Conservation (phyloP, 2,329 filamentous ascomycete species). For the Diaporthe humulicola region DNA sequence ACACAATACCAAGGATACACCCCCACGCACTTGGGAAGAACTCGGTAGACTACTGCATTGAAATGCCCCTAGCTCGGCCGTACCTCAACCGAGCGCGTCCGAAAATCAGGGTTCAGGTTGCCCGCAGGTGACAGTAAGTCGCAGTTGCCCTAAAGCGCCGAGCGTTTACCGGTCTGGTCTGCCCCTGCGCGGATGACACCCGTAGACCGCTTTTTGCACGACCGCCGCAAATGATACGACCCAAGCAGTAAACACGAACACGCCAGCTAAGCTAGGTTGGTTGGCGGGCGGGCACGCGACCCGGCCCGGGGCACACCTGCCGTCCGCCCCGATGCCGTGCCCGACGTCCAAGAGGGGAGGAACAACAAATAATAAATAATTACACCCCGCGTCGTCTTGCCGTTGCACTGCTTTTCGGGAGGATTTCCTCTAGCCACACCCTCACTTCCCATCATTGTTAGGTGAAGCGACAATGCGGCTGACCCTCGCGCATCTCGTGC, state of each 20-base stretch:
- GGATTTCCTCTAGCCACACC: background rate
- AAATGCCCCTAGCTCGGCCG: background rate
- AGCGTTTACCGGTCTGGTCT: background rate
- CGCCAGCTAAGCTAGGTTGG: background rate
- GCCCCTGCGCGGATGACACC: slow-evolving; percentile 13
- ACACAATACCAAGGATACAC: no score
- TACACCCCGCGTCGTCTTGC: background rate
- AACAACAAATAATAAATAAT: background rate
- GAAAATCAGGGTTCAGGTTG: slow-evolving; percentile 12
- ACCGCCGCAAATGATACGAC: slow-evolving; percentile 5
- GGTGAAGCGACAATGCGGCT: slow-evolving; percentile 8
- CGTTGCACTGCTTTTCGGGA: background rate
- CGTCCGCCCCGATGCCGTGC: background rate
- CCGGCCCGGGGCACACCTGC: slow-evolving; percentile 4
- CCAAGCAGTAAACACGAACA: background rate
- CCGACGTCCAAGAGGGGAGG: no score
- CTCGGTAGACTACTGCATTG: background rate
- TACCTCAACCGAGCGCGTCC: slow-evolving; percentile 8
- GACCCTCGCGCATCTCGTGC: slow-evolving; percentile 15
- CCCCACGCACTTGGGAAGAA: background rate
- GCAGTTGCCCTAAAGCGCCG: background rate
- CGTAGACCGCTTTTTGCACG: slow-evolving; percentile 26
- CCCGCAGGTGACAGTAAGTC: background rate
- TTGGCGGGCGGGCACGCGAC: background rate
- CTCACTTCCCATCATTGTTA: background rate